These are phyloP conservation scores for Lithocarpus polystachyus DNA, from an alignment of 306 rosid species.

Conservation along the genomic window DNA sequence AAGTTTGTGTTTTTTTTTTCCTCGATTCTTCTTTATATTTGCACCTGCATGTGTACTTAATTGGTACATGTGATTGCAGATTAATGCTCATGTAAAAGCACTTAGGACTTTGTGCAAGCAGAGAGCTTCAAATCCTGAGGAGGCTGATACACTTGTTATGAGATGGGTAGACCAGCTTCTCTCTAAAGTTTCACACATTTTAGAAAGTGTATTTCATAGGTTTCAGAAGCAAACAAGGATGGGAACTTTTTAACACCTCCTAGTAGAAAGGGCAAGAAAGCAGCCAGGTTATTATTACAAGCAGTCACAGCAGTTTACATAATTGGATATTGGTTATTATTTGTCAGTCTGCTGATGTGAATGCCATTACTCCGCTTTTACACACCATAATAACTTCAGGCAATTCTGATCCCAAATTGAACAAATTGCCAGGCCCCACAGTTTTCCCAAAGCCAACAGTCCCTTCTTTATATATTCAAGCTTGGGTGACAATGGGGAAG, in stretches of 20 bases:
- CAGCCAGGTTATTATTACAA: slow-evolving; percentile 49
- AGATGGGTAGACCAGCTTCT: slow-evolving; percentile 62
- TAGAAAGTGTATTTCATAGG: slow-evolving; percentile 58
- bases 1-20: no score
- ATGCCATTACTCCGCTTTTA: slow-evolving; percentile 50
- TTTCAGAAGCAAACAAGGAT: slow-evolving; percentile 32
- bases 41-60: background rate
- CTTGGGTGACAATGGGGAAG: slow-evolving; percentile 93
- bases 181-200: slow-evolving; percentile 47
- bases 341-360: slow-evolving; percentile 67
- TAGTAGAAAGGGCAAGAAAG: slow-evolving; percentile 49
- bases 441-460: slow-evolving; percentile 54
- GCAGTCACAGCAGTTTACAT: slow-evolving; percentile 76
- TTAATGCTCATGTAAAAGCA: slow-evolving; percentile 87
- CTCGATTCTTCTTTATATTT: background rate
- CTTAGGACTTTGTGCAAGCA: slow-evolving; percentile 77
- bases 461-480: slow-evolving; percentile 78
- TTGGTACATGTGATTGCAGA: slow-evolving; percentile 43
- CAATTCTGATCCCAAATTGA: slow-evolving; percentile 58
- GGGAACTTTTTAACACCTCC: slow-evolving; percentile 57
- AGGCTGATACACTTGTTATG: slow-evolving; percentile 56
- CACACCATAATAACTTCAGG: slow-evolving; percentile 80
- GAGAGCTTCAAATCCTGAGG: slow-evolving; percentile 50
- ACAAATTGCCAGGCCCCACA: slow-evolving; percentile 45
- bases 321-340: slow-evolving; percentile 73